phyloP scores from a whole-genome alignment of 768 basidiomycete genomes.

The Termitomyces sp. region DNA sequence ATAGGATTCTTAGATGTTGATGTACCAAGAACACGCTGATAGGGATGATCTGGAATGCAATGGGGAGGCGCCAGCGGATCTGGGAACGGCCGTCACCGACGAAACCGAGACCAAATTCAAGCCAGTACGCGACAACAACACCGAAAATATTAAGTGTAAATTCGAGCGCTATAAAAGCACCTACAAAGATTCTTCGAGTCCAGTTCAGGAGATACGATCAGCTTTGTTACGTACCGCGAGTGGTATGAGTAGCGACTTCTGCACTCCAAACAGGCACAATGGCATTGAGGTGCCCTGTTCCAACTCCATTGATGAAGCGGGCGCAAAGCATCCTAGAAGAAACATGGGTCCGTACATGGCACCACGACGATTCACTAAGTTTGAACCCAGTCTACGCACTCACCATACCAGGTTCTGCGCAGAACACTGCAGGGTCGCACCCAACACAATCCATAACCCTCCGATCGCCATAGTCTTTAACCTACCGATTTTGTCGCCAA shows the following conservation, averaged over 20 bases:
- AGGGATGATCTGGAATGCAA: conserved; percentile 39
- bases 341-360: not conserved
- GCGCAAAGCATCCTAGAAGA: conserved; percentile 39
- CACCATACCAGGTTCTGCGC: conserved; percentile 38
- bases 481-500: conserved; percentile 36
- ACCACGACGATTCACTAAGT: not conserved
- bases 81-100: conserved; percentile 36
- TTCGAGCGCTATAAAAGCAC: conserved; percentile 38
- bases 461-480: conserved; percentile 36
- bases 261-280: conserved; percentile 42
- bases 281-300: conserved; percentile 38
- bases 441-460: conserved; percentile 33
- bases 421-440: conserved; percentile 36
- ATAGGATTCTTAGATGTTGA: not conserved
- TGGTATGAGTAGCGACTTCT: conserved; percentile 39
- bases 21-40: conserved; percentile 33
- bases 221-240: conserved; percentile 20
- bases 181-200: conserved; percentile 7
- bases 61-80: conserved; percentile 33
- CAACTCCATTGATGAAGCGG: conserved; percentile 37
- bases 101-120: conserved; percentile 40
- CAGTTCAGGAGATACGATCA: not conserved
- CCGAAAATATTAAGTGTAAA: conserved; percentile 37
- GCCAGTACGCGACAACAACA: conserved; percentile 41
- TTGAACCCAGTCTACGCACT: not conserved